Conservation (phyloP, 305 asterid species). For the Solanum aculeatissimum region DNA sequence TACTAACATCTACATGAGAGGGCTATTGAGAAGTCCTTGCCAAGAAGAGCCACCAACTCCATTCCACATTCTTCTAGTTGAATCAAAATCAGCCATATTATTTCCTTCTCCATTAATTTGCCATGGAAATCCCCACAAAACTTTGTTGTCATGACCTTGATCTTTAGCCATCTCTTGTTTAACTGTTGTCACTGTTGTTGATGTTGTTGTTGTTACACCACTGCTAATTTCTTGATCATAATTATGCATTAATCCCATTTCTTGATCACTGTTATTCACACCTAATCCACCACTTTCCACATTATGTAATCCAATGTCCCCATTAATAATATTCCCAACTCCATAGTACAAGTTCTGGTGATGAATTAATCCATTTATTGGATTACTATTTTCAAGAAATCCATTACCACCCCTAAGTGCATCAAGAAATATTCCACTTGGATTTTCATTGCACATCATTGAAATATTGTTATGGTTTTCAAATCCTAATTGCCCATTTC, state of each 20-base stretch:
- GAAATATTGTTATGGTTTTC: conserved; percentile 9
- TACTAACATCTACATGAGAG: conserved; percentile 26
- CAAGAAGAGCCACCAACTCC: conserved; percentile 49
- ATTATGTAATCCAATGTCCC: conserved; percentile 7
- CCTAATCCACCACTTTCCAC: conserved; percentile 19
- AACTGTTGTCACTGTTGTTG: conserved; percentile 30
- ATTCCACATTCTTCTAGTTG: conserved; percentile 35
- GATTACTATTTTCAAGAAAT: conserved; percentile 17
- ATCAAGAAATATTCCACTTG: conserved; percentile 20
- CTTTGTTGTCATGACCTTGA: conserved; percentile 5
- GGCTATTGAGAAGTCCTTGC: conserved; percentile 81
- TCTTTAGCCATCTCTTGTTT: conserved; percentile 41
- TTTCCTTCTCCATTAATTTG: conserved; percentile 29
- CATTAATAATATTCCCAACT: conserved; percentile 13
- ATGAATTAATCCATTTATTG: conserved; percentile 11
- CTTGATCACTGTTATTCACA: conserved; percentile 12
- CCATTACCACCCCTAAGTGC: conserved; percentile 25
- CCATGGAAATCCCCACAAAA: conserved; percentile 77
- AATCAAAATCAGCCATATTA: conserved; percentile 27
- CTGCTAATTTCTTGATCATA: conserved; percentile 16
- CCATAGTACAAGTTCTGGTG: conserved; percentile 11
- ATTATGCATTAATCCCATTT: conserved; percentile 16
- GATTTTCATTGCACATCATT: conserved; percentile 8
- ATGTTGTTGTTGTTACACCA: not conserved
- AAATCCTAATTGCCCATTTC: conserved; percentile 17